These are phyloP conservation scores for Diutina mesorugosa DNA, from an alignment of 1,139 yeast genomes.

Conservation along the genomic window DNA sequence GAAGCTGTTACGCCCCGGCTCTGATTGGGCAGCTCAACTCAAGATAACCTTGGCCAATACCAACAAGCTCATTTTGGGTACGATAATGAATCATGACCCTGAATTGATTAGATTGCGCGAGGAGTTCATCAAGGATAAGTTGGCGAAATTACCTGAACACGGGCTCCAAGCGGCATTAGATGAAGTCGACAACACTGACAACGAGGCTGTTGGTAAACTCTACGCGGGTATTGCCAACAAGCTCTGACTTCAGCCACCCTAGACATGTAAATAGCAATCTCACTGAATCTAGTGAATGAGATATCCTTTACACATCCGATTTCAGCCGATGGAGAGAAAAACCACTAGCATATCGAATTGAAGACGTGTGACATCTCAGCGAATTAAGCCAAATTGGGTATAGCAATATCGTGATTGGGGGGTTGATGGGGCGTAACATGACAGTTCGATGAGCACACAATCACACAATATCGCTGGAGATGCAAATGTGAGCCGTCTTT, in stretches of 20 bases:
- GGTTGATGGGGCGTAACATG: neutral
- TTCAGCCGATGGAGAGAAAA: too few species aligned
- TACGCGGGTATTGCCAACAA: slow-evolving; percentile 4
- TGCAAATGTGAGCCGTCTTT: neutral
- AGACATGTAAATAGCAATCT: neutral
- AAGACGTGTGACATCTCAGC: neutral
- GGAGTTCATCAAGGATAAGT: slow-evolving; percentile 20
- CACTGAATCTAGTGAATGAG: neutral
- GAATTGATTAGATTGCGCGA: slow-evolving; percentile 11
- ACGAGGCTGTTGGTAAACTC: slow-evolving; percentile 6
- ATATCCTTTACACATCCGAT: neutral
- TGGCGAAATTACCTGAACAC: slow-evolving; percentile 20
- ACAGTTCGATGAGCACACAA: neutral
- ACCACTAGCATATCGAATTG: neutral
- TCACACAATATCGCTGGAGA: neutral
- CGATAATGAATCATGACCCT: slow-evolving; percentile 24
- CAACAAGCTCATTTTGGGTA: slow-evolving; percentile 25
- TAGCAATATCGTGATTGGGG: neutral
- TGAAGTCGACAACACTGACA: slow-evolving; percentile 11
- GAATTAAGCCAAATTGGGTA: neutral
- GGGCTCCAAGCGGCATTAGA: slow-evolving; percentile 15
- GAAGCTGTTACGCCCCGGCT: slow-evolving; percentile 30
- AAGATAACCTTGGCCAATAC: slow-evolving; percentile 27
- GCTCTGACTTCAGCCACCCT: neutral
- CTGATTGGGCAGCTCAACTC: slow-evolving; percentile 28